Percentiles rank a stretch among this genome's conserved stretches.
Evolutionary conservation across 2,329 filamentous ascomycete genomes (phyloP).

Genomic region (Camptophora hylomeconis): DNA sequence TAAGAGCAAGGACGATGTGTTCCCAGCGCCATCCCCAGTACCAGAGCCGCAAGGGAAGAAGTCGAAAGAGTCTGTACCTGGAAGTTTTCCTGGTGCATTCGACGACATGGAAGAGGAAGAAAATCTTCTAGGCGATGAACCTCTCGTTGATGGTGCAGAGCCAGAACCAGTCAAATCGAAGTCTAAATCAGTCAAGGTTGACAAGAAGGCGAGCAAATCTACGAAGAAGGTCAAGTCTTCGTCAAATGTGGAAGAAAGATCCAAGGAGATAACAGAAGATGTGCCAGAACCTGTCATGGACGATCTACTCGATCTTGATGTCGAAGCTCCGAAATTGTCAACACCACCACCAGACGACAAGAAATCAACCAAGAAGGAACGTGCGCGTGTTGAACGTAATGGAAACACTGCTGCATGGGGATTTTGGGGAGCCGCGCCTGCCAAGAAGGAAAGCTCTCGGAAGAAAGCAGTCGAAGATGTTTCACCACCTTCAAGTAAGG

Average conservation of each 20-base stretch:
- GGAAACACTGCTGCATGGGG: conserved; percentile 60
- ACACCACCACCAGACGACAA: conserved; percentile 44
- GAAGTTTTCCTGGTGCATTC: conserved; percentile 43
- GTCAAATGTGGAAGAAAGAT: conserved; percentile 16
- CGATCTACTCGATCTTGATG: conserved; percentile 17
- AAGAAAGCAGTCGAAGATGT: conserved; percentile 33
- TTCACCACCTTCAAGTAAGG: conserved; percentile 22
- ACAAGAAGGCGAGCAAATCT: conserved; percentile 19
- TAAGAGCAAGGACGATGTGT: conserved; percentile 12
- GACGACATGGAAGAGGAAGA: conserved; percentile 29
- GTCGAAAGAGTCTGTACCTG: conserved; percentile 36
- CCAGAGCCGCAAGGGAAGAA: conserved; percentile 22
- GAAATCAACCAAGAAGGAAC: conserved; percentile 56
- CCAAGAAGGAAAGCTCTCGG: conserved; percentile 33
- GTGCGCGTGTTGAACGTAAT: conserved; percentile 61
- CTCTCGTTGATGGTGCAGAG: conserved; percentile 18
- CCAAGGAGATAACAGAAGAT: conserved; percentile 20
- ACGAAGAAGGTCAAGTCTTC: conserved; percentile 13
- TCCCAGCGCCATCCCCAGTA: conserved; percentile 17
- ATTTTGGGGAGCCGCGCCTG: conserved; percentile 51
- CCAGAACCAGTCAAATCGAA: conserved; percentile 12
- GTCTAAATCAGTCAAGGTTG: conserved; percentile 9
- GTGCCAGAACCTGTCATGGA: conserved; percentile 27
- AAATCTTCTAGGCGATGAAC: conserved; percentile 23
- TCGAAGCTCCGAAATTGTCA: conserved; percentile 25